Evolutionary conservation across 495 filamentous ascomycete species (phyloP).

Genomic region (Podospora anserina): DNA sequence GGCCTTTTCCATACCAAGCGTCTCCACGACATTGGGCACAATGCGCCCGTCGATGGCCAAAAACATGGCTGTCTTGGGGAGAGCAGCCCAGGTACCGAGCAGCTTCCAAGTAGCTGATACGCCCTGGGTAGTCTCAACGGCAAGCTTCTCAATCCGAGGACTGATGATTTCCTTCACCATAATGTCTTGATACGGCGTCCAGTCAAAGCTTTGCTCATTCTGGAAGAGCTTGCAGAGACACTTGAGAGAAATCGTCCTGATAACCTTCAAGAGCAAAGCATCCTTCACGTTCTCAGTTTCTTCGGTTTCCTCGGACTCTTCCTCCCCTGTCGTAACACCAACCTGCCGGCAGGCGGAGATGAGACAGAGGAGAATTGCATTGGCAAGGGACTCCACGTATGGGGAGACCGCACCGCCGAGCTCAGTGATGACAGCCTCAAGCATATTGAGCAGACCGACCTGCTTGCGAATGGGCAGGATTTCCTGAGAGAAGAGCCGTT

Average conservation of each 20-base stretch:
- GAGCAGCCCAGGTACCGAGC: constrained; percentile 73
- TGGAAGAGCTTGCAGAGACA: constrained; percentile 75
- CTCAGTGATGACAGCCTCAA: constrained; percentile 80
- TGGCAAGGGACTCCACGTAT: constrained; percentile 61
- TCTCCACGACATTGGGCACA: constrained; percentile 66
- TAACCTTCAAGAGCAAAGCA: constrained; percentile 60
- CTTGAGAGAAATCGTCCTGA: constrained; percentile 71
- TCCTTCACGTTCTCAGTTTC: constrained; percentile 50
- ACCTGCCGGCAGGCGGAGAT: constrained; percentile 64
- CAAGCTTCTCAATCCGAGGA: constrained; percentile 73
- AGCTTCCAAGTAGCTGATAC: constrained; percentile 79
- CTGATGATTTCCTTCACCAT: constrained; percentile 73
- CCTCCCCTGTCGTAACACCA: constrained; percentile 37
- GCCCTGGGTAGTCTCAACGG: constrained; percentile 82
- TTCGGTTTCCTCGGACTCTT: constrained; percentile 33
- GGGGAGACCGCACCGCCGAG: constrained; percentile 65
- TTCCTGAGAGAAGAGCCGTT: constrained; percentile 52
- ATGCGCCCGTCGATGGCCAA: constrained; percentile 63
- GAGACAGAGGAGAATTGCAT: constrained; percentile 75
- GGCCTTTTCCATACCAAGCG: constrained; percentile 66
- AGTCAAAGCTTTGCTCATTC: constrained; percentile 61
- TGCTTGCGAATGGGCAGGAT: constrained; percentile 69
- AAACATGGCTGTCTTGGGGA: constrained; percentile 63
- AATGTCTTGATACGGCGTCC: constrained; percentile 63
- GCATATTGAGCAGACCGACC: constrained; percentile 83